These are phyloP conservation scores for Neonectria ditissima DNA, from an alignment of 2,329 filamentous ascomycete species.

Conservation along the genomic window DNA sequence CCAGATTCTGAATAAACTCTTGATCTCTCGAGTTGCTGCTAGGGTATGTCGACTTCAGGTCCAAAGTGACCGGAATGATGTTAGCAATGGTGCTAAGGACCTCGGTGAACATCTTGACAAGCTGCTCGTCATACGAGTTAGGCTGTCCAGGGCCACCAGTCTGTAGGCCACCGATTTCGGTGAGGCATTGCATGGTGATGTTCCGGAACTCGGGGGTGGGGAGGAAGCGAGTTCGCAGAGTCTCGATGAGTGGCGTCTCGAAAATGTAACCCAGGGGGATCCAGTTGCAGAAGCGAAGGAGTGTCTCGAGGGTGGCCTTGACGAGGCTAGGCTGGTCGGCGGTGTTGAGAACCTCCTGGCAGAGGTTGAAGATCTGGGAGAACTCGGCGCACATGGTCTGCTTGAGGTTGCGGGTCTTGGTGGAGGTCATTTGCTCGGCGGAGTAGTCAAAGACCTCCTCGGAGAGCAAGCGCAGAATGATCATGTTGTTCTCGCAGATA, in stretches of 20 bases:
- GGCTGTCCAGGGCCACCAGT: slow-evolving; percentile 76
- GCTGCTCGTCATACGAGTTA: slow-evolving; percentile 90
- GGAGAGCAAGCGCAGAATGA: slow-evolving; percentile 91
- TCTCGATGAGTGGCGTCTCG: slow-evolving; percentile 96
- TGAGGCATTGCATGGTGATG: slow-evolving; percentile 94
- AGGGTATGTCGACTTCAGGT: slow-evolving; percentile 91
- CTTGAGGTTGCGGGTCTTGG: slow-evolving; percentile 96
- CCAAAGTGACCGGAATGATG: slow-evolving; percentile 90
- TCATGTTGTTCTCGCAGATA: slow-evolving; percentile 99
- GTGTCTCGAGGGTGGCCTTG: slow-evolving; percentile 95
- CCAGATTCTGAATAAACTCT: slow-evolving; percentile 97
- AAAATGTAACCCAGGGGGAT: slow-evolving; percentile 99
- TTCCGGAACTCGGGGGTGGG: slow-evolving; percentile 96
- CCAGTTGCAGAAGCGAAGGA: slow-evolving; percentile 98
- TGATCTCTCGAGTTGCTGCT: slow-evolving; percentile 93
- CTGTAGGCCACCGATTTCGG: slow-evolving; percentile 94
- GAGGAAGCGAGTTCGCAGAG: slow-evolving; percentile 89
- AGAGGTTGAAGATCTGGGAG: slow-evolving; percentile 97
- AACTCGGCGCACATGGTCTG: slow-evolving; percentile 99
- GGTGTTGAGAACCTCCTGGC: slow-evolving; percentile 92
- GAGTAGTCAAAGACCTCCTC: slow-evolving; percentile 99
- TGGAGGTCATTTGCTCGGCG: slow-evolving; percentile 98
- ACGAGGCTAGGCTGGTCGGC: slow-evolving; percentile 90
- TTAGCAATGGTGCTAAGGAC: slow-evolving; percentile 91
- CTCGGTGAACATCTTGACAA: slow-evolving; percentile 98